Conservation (phyloP, 257 asterid genomes). For the Lavandula angustifolia region DNA sequence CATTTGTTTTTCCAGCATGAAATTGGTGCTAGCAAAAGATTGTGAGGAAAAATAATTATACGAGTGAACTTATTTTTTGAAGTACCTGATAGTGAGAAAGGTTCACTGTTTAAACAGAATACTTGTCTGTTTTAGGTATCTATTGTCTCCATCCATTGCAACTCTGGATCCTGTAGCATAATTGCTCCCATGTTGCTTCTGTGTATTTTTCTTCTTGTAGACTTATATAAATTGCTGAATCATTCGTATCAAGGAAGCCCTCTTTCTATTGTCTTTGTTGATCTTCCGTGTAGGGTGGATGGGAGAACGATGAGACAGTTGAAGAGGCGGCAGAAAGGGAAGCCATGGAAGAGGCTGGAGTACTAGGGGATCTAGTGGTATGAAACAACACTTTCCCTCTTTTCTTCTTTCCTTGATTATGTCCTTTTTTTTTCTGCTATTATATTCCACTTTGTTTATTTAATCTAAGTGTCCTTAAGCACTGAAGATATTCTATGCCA, state of each 20-base stretch:
- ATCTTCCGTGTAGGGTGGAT: conserved; percentile 66
- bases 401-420: too few species aligned
- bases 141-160: conserved; percentile 3
- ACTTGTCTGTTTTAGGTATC: not conserved
- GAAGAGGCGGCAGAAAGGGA: conserved; percentile 91
- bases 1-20: not conserved
- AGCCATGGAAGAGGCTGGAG: conserved; percentile 98
- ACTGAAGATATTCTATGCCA: too few species aligned
- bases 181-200: not conserved
- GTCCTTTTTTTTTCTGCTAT: too few species aligned
- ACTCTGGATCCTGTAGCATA: conserved; percentile 1
- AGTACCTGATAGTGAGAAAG: too few species aligned
- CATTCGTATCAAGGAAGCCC: conserved; percentile 2
- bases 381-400: conserved; percentile 16
- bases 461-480: too few species aligned
- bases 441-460: too few species aligned
- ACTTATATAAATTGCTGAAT: conserved; percentile 8
- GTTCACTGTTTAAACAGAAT: too few species aligned
- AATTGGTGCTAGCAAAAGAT: not conserved
- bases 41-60: not conserved
- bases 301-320: conserved; percentile 97
- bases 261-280: conserved; percentile 18
- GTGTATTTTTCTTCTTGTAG: not conserved
- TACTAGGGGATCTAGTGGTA: conserved; percentile 84
- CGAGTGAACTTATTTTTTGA: not conserved